Evolutionary conservation across 805 yeast genomes (phyloP), one percentile per base, ranked within the genome.

Genomic region (Lachancea sp.): DNA sequence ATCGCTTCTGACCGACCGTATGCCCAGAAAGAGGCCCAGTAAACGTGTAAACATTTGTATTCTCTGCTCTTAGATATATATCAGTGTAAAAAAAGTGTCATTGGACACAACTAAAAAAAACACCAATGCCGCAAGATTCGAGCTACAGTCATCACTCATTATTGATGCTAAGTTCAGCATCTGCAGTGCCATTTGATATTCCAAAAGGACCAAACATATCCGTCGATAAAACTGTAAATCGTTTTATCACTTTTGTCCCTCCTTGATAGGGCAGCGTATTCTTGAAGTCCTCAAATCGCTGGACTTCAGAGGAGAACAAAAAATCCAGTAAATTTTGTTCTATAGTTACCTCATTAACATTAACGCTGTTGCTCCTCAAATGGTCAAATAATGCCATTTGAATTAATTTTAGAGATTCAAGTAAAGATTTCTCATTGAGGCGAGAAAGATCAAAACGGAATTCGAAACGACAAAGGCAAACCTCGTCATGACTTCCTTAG

Each of bases 201-300:
- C 37, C 37, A 57, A 57, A 59, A 50, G 48, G 52, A 55, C 50
- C 62, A 52, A 59, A 57, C 64, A 47, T 57, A 46, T 54, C 52
- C 50, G 63, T 55, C 63, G 56, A 52, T 44, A 21, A 20, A 12
- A 18, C 19, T 16, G 19, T 6, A 29, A 29, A 29, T 15, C 17
- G 42, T 24, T n/a, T 40, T 43, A 50, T 40, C 58, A 53, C 61
- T 45, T 54, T 50, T 55, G 64, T 55, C 64, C 58, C 61, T 50
- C 62, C 50, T 39, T 46, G 45, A 55, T 53, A 53, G 62, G 60
- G 64, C 56, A 45, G 47, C 41, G 20, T 17, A 17, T 5, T 24
- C 29, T 21, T 18, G 30, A 9, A 15, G 24, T 22, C 24, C 24
- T 11, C 9, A 22, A 22, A n/a, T n/a, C n/a, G n/a, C n/a, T n/a